phyloP scores from a whole-genome alignment of 164 flowering plant genomes.

The Annona squamosa region DNA sequence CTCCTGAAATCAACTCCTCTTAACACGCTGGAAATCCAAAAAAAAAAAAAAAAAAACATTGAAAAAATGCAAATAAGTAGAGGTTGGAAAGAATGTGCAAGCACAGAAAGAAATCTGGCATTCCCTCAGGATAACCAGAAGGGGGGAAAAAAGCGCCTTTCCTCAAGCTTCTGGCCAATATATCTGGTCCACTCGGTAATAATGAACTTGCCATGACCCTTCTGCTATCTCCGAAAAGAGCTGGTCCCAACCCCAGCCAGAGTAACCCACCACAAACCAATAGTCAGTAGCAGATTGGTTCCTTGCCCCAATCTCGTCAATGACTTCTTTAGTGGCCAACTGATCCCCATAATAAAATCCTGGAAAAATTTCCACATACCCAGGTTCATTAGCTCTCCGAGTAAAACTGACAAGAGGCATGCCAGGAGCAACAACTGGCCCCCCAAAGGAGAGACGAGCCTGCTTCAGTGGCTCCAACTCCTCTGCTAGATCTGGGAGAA shows the following conservation, averaged over 20 bases:
- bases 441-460: constrained; percentile 81
- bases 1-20: not conserved
- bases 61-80: not conserved
- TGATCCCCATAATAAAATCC: constrained; percentile 62
- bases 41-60: not conserved
- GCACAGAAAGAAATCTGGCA: not conserved
- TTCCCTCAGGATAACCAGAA: not conserved
- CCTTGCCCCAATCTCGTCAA: constrained; percentile 40
- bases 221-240: constrained; percentile 64
- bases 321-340: constrained; percentile 28
- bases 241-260: constrained; percentile 83
- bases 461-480: constrained; percentile 38
- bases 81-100: not conserved
- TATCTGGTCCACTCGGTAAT: constrained; percentile 18
- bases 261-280: constrained; percentile 87
- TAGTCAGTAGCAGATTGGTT: constrained; percentile 36
- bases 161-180: constrained; percentile 36
- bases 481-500: constrained; percentile 35
- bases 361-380: constrained; percentile 43
- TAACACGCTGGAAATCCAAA: not conserved
- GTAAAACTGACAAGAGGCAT: constrained; percentile 65
- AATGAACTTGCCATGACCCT: constrained; percentile 54
- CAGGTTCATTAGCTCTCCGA: constrained; percentile 17
- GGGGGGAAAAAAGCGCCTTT: not conserved
- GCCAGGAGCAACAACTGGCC: constrained; percentile 49